Evolutionary conservation across 2,329 filamentous ascomycete genomes (phyloP), one percentile per base, ranked within the genome.

Genomic region (Orbilia brochopaga): DNA sequence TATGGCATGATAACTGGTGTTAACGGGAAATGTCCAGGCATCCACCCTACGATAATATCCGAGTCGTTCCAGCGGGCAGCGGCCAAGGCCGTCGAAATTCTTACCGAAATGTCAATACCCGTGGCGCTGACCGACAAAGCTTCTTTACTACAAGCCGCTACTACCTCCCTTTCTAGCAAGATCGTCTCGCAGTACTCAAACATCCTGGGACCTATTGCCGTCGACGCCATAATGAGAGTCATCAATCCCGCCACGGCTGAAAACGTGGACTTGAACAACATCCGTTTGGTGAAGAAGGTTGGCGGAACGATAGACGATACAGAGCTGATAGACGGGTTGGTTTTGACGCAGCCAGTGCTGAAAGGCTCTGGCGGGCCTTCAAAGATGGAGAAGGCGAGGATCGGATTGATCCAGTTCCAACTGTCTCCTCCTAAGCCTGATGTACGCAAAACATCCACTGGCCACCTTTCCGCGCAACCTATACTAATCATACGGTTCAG

Each of bases 261-360:
- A 76, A 99, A 99, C 75, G 94, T 97, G 63, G 94, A 99, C 78
- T 84, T 99, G 69, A 91, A 91, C 80, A 97, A 97, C 81, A 97
- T 99, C 74, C 87, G 94, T 75, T 94, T 97, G 77, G 85, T 99
- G 78, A 97, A 97, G 86, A 97, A 97, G 83, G 89, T 95, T 64
- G 94, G 94, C 77, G 94, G 94, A 73, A 97, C 95, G 44, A 97
- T 99, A 79, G 94, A 99, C 79, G 94, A 99, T 79, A 96, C 91
- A 78, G 94, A 99, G 82, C 89, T 99, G 84, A 87, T 97, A 40
- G 94, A 99, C 78, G 94, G 94, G 30, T 82, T 99, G 67, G 92
- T 97, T 62, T 84, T 99, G 76, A 92, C 91, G 78, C 94, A 99
- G 80, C 88, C 88, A 32, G 92, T 96, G 46, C 86, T 97, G 78